Evolutionary conservation across 164 flowering plant species (phyloP), one percentile per base, ranked within the genome.

Genomic region (Vitis labrusca): DNA sequence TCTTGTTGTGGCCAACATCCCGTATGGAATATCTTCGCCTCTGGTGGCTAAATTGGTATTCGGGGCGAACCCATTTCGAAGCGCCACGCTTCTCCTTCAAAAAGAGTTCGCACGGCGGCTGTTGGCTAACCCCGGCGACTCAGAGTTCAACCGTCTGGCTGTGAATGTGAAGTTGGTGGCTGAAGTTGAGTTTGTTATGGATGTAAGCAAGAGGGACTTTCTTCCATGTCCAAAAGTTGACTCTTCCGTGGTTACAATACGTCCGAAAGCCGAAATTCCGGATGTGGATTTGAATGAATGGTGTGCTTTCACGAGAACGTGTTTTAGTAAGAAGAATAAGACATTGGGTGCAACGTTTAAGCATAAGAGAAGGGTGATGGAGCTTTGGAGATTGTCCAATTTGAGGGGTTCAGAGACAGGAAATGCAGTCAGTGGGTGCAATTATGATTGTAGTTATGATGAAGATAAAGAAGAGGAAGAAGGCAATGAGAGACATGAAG

Each of bases 201-300:
- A 91, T 65, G 98, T 93, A 17, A 93, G 97, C 82, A 93, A 89
- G 81, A 86, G 86, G 75, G 97, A 95, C 69, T 95, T 95, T 74
- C 67, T 91, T 52, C 99, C 99, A 4, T 71, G 78, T 51, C 98
- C 98, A 0, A 91, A 83, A 78, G 99, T 95, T 9, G 99, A 95
- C 71, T 95, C 98, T 0, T 91, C 97, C 0, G 93, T 93, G 11
- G 89, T 95, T 14, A 84, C 81, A 30, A 84, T 95, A 56, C 78
- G 76, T 47, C 94, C 93, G 0, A 90, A 87, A 67, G 70, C 54
- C 56, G 77, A 82, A 65, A 59, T 84, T n/a, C 97, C 97, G 0
- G 58, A 76, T 15, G 93, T 93, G 15, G 80, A 93, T 79, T 63
- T 93, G 66, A 67, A 82, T 4, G 97, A 95, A 61, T 95, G 99